phyloP scores from a whole-genome alignment of 2,329 filamentous ascomycete genomes.

The Thielaviopsis ethacetica region DNA sequence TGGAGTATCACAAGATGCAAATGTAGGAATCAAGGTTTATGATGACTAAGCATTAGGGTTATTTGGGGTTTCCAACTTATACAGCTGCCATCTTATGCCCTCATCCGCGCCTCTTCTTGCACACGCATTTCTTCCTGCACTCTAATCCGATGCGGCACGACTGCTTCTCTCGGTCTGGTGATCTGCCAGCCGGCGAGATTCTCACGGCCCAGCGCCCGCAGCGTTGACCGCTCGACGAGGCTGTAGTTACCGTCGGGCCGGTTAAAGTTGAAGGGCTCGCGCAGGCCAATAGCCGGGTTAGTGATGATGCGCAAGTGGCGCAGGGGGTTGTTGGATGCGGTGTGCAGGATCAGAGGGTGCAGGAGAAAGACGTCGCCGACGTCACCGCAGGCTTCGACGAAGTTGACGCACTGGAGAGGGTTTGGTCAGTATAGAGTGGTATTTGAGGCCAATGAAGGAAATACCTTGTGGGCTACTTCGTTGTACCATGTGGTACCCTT shows the following conservation, averaged over 20 bases:
- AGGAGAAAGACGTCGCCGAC: conserved; percentile 41
- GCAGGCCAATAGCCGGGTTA: conserved; percentile 28
- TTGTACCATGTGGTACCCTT: conserved; percentile 29
- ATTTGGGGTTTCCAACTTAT: not conserved
- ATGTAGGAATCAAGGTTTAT: not conserved
- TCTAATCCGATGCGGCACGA: conserved; percentile 26
- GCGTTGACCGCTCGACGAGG: conserved; percentile 38
- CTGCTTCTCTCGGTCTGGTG: conserved; percentile 27
- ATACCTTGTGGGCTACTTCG: conserved; percentile 18
- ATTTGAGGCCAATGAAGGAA: not conserved
- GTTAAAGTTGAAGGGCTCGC: conserved; percentile 22
- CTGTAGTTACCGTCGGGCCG: conserved; percentile 31
- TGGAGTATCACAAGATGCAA: not conserved
- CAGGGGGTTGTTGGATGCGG: conserved; percentile 23
- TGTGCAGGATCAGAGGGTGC: conserved; percentile 45
- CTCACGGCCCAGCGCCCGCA: conserved; percentile 30
- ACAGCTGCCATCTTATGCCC: not conserved
- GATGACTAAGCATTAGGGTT: not conserved
- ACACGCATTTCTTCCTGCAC: conserved; percentile 17
- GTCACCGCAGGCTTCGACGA: conserved; percentile 37
- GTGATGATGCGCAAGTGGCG: conserved; percentile 17
- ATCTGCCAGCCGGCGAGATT: conserved; percentile 36
- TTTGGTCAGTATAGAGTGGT: not conserved
- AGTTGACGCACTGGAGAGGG: conserved; percentile 23
- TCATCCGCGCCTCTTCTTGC: conserved; percentile 28